Evolutionary conservation across 2,329 filamentous ascomycete species (phyloP).

Genomic region (Aspergillus ibericus): DNA sequence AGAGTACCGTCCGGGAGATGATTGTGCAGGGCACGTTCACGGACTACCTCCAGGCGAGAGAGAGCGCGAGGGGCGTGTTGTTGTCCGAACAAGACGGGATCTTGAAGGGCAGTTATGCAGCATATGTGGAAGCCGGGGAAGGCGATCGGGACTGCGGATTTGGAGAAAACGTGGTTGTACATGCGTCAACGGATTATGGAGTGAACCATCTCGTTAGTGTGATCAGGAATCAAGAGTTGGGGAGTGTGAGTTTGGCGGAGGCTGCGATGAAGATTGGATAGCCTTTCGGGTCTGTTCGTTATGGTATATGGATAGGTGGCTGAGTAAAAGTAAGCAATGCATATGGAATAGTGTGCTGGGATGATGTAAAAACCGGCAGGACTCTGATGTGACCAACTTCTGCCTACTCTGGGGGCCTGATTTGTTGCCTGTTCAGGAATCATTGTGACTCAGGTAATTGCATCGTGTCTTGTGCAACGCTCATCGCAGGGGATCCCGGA

Average conservation of each 20-base stretch:
- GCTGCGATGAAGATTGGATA: slow-evolving; percentile 17
- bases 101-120: slow-evolving; percentile 26
- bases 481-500: too few species aligned
- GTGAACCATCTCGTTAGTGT: slow-evolving; percentile 31
- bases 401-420: too few species aligned
- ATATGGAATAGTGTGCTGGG: too few species aligned
- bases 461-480: too few species aligned
- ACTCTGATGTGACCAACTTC: too few species aligned
- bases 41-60: slow-evolving; percentile 26
- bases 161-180: slow-evolving; percentile 34
- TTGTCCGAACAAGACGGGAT: slow-evolving; percentile 20
- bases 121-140: slow-evolving; percentile 27
- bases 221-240: slow-evolving; percentile 27
- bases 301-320: too few species aligned
- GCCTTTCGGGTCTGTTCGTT: too few species aligned
- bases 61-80: slow-evolving; percentile 22
- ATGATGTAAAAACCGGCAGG: too few species aligned
- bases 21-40: slow-evolving; percentile 26
- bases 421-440: too few species aligned
- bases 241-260: slow-evolving; percentile 27
- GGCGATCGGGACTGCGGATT: slow-evolving; percentile 29
- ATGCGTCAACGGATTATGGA: slow-evolving; percentile 26
- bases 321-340: too few species aligned
- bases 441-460: too few species aligned
- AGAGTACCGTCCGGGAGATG: slow-evolving; percentile 15